phyloP scores from a whole-genome alignment of 106 monocot genomes.

The Dioscorea zingiberensis region DNA sequence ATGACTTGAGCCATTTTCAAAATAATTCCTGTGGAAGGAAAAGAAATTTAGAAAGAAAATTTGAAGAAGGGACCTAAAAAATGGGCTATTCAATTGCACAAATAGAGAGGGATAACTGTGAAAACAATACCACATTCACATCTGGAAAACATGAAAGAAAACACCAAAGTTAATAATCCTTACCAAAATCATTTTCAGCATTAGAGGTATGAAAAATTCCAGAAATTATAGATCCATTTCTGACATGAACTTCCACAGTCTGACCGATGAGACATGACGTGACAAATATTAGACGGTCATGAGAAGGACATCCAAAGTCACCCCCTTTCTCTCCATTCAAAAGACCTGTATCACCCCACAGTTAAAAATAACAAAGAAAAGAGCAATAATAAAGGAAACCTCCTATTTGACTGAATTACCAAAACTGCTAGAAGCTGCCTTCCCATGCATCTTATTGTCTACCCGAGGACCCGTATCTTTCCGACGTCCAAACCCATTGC shows the following conservation, averaged over 20 bases:
- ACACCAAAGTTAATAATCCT: neutral
- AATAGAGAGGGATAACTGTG: neutral
- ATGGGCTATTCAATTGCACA: neutral
- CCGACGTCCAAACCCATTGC: slow-evolving; percentile 48
- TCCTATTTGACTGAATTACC: slow-evolving; percentile 19
- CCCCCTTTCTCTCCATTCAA: slow-evolving; percentile 44
- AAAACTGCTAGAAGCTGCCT: slow-evolving; percentile 27
- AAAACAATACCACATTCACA: neutral
- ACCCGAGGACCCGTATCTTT: slow-evolving; percentile 32
- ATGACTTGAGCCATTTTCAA: slow-evolving; percentile 82
- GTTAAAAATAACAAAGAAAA: too few relatives aligned
- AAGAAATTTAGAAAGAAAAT: neutral
- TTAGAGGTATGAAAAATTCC: slow-evolving; percentile 83
- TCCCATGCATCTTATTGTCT: slow-evolving; percentile 42
- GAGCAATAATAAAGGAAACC: neutral
- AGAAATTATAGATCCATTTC: slow-evolving; percentile 85
- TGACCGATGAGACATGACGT: slow-evolving; percentile 69
- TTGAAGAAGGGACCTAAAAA: neutral
- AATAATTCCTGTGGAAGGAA: slow-evolving; percentile 52
- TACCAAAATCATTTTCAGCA: slow-evolving; percentile 90
- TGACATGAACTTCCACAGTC: slow-evolving; percentile 77
- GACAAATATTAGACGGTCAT: slow-evolving; percentile 74
- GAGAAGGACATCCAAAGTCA: slow-evolving; percentile 33
- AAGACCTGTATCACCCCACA: slow-evolving; percentile 11
- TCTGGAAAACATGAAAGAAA: neutral